Percentiles rank a stretch among this genome's conserved stretches.
Conservation (phyloP, 129 eudicot genomes). For the Chrysanthemum seticuspe region DNA sequence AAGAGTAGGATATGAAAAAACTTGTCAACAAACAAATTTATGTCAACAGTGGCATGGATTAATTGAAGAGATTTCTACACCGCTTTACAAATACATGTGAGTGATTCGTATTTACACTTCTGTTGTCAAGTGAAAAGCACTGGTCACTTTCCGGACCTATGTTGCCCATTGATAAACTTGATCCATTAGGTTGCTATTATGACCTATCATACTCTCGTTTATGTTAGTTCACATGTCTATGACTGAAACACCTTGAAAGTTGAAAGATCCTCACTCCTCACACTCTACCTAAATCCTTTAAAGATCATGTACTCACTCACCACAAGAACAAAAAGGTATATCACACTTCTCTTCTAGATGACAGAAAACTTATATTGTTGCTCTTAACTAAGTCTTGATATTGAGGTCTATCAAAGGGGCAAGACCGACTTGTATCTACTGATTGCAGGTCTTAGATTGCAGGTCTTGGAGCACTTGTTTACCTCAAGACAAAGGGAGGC, state of each 20-base stretch:
- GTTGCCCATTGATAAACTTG: too few species aligned
- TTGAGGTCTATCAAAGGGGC: background rate
- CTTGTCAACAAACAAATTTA: background rate
- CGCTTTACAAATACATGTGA: background rate
- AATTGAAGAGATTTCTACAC: background rate
- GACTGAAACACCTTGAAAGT: background rate
- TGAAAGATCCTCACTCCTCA: background rate
- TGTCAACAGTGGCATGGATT: background rate
- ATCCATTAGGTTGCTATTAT: too few species aligned
- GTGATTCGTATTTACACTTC: background rate
- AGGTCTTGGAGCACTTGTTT: background rate
- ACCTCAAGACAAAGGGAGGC: background rate
- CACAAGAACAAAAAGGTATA: background rate
- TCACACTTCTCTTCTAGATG: background rate
- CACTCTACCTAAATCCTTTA: background rate
- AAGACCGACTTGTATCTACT: background rate
- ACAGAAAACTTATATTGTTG: background rate
- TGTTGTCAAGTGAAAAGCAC: background rate
- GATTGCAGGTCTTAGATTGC: background rate
- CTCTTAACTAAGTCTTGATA: background rate
- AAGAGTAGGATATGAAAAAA: slow-evolving; percentile 2
- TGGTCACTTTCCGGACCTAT: too few species aligned
- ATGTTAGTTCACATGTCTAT: too few species aligned
- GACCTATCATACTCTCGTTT: too few species aligned
- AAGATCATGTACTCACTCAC: background rate